A percentile compares a stretch with the other conserved stretches of the same genome.
Evolutionary conservation across 306 rosid species (phyloP).

Genomic region (Ammopiptanthus mongolicus): DNA sequence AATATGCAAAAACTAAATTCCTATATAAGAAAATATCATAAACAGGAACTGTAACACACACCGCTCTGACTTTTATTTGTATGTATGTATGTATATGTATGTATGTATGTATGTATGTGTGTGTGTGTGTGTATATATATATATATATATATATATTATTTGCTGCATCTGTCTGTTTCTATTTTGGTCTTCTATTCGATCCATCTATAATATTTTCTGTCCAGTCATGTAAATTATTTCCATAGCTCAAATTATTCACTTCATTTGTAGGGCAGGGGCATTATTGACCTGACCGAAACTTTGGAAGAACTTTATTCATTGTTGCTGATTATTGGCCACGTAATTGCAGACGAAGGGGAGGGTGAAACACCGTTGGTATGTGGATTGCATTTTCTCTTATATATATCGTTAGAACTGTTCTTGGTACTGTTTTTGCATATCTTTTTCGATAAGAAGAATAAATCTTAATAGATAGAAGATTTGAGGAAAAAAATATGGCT

Average conservation of each 20-base stretch:
- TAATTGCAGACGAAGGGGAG: slow-evolving; percentile 91
- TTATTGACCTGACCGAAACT: slow-evolving; percentile 71
- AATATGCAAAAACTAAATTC: too few species aligned
- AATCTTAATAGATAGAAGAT: background rate
- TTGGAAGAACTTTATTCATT: slow-evolving; percentile 92
- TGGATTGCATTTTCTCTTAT: slow-evolving; percentile 21
- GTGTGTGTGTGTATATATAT: too few species aligned
- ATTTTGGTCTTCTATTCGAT: too few species aligned
- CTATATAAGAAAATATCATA: too few species aligned
- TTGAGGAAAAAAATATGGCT: background rate
- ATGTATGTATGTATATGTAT: too few species aligned
- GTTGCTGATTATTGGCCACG: slow-evolving; percentile 82
- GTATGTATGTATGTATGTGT: too few species aligned
- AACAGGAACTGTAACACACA: too few species aligned
- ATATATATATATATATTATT: too few species aligned
- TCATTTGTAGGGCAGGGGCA: slow-evolving; percentile 74
- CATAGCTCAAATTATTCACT: slow-evolving; percentile 29
- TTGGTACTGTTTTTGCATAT: background rate
- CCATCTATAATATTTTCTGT: background rate
- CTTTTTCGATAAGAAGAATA: too few species aligned
- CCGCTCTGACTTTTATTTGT: too few species aligned
- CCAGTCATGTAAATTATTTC: slow-evolving; percentile 5
- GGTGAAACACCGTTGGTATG: slow-evolving; percentile 92
- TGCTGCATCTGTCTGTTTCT: too few species aligned
- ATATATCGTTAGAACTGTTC: slow-evolving; percentile 2